phyloP scores from a whole-genome alignment of 1,284 basidiomycete genomes.

The Caloboletus firmus region DNA sequence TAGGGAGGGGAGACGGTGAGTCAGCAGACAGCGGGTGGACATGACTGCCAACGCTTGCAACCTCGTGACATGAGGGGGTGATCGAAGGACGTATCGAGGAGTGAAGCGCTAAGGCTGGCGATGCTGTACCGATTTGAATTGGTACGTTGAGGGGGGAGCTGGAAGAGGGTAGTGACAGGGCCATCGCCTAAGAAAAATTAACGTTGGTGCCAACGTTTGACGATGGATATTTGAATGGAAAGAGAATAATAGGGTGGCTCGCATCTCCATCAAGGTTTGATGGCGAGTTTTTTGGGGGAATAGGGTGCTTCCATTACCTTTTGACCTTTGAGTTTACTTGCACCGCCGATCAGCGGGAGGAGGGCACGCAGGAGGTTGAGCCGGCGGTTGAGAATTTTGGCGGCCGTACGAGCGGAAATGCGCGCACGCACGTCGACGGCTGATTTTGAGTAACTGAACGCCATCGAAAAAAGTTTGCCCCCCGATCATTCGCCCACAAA shows the following conservation, averaged over 20 bases:
- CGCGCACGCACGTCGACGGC: too few species aligned
- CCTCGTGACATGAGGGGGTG: not conserved
- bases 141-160: not conserved
- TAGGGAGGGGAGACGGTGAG: not conserved
- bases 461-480: slow-evolving; percentile 2
- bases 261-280: slow-evolving; percentile 31
- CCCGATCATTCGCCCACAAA: slow-evolving; percentile 24
- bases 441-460: too few species aligned
- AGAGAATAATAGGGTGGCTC: slow-evolving; percentile 6
- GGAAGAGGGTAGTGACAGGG: too few species aligned
- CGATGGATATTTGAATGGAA: not conserved
- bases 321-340: slow-evolving; percentile 17
- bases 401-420: slow-evolving; percentile 22
- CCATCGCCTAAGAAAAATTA: slow-evolving; percentile 17
- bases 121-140: slow-evolving; percentile 2
- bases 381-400: not conserved
- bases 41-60: not conserved
- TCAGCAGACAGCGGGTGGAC: not conserved
- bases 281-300: slow-evolving; percentile 1
- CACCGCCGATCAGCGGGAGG: slow-evolving; percentile 11
- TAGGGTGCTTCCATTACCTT: slow-evolving; percentile 20
- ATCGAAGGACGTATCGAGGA: not conserved
- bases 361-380: not conserved
- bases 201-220: slow-evolving; percentile 9
- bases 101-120: too few species aligned